A percentile compares a stretch with the other conserved stretches of the same genome.
These are phyloP conservation scores for Fonsecaea pugnacius DNA, from an alignment of 2,329 filamentous ascomycete species.

Conservation along the genomic window DNA sequence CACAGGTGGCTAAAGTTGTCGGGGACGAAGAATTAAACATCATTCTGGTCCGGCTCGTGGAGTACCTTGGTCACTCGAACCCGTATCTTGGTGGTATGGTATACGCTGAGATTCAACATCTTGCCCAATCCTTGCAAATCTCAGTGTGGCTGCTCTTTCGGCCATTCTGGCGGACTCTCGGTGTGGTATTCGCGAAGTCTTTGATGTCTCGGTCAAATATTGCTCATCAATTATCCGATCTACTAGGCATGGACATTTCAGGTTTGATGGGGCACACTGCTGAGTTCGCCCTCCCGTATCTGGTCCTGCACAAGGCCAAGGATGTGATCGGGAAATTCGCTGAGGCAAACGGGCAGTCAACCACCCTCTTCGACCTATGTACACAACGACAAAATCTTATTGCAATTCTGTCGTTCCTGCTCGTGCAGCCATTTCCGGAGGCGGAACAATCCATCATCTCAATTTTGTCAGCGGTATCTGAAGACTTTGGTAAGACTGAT, in stretches of 20 bases:
- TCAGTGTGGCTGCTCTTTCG: slow-evolving; percentile 73
- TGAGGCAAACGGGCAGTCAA: slow-evolving; percentile 62
- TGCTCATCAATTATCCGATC: slow-evolving; percentile 75
- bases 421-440: slow-evolving; percentile 66
- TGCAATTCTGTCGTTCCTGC: slow-evolving; percentile 61
- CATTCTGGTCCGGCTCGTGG: slow-evolving; percentile 78
- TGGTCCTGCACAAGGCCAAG: slow-evolving; percentile 76
- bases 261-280: slow-evolving; percentile 78
- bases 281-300: slow-evolving; percentile 78
- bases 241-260: slow-evolving; percentile 71
- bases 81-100: slow-evolving; percentile 77
- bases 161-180: slow-evolving; percentile 87
- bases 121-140: slow-evolving; percentile 68
- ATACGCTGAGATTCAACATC: slow-evolving; percentile 72
- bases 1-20: slow-evolving; percentile 77
- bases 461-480: slow-evolving; percentile 69
- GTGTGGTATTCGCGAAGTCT: slow-evolving; percentile 80
- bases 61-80: slow-evolving; percentile 85
- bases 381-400: slow-evolving; percentile 61
- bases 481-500: slow-evolving; percentile 69
- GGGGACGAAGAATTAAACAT: slow-evolving; percentile 84
- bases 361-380: slow-evolving; percentile 64
- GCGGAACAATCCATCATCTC: slow-evolving; percentile 70
- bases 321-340: slow-evolving; percentile 83
- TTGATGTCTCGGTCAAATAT: slow-evolving; percentile 80